Evolutionary conservation across 1,139 yeast genomes (phyloP).

Genomic region (Geotrichum cucujoidarum): DNA sequence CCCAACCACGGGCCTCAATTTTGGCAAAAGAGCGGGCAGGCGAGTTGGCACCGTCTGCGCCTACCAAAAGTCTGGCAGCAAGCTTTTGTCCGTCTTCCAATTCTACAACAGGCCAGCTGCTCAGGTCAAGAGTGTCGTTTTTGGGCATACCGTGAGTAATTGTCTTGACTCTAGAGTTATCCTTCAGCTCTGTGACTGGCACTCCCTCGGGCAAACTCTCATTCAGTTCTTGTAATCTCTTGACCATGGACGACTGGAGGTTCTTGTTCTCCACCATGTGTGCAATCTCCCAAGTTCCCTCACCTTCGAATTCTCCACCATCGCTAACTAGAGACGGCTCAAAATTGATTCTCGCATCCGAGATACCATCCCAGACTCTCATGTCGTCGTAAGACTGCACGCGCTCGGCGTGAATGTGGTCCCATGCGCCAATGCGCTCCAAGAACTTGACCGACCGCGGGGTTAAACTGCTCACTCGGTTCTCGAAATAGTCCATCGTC

Average conservation of each 20-base stretch:
- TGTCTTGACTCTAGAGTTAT: conserved; percentile 57
- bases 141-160: conserved; percentile 20
- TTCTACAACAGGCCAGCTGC: conserved; percentile 74
- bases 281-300: conserved; percentile 45
- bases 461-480: conserved; percentile 80
- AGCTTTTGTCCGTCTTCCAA: conserved; percentile 61
- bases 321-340: conserved; percentile 43
- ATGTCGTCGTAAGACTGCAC: conserved; percentile 75
- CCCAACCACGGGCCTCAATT: conserved; percentile 90
- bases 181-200: conserved; percentile 46
- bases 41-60: conserved; percentile 95
- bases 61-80: conserved; percentile 72
- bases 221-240: conserved; percentile 50
- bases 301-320: conserved; percentile 25
- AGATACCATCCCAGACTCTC: conserved; percentile 80
- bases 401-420: conserved; percentile 60
- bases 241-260: conserved; percentile 65
- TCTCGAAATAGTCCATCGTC: conserved; percentile 56
- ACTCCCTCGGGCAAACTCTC: conserved; percentile 24
- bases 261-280: conserved; percentile 88
- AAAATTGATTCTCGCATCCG: conserved; percentile 65
- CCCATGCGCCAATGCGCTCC: conserved; percentile 71
- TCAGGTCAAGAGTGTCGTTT: conserved; percentile 26
- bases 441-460: conserved; percentile 70
- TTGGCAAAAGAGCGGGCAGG: conserved; percentile 82